Evolutionary conservation across 495 filamentous ascomycete genomes (phyloP).

Genomic region (Trichoderma virens): DNA sequence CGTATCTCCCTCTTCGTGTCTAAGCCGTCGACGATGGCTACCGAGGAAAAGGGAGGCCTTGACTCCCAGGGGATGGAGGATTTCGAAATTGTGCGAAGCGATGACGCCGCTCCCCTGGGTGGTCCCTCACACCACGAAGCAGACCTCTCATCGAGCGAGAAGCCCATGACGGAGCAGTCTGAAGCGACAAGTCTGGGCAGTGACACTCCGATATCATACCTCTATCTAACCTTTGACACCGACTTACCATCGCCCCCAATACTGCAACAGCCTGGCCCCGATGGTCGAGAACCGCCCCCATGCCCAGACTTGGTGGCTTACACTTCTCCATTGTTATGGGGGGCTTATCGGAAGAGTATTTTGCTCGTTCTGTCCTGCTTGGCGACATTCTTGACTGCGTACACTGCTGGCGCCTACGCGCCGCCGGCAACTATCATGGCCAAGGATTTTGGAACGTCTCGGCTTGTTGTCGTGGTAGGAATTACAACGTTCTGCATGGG

Average conservation of each 20-base stretch:
- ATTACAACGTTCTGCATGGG: constrained; percentile 79
- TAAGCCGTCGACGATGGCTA: not conserved
- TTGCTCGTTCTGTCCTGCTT: constrained; percentile 68
- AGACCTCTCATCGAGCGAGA: not conserved
- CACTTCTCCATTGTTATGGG: constrained; percentile 69
- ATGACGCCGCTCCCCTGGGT: not conserved
- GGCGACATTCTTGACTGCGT: constrained; percentile 72
- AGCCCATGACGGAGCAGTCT: not conserved
- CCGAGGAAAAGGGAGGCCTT: not conserved
- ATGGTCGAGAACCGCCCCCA: constrained; percentile 30
- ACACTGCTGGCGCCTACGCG: constrained; percentile 74
- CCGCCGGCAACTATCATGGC: constrained; percentile 56
- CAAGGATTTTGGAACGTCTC: constrained; percentile 55
- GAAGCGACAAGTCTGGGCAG: constrained; percentile 12
- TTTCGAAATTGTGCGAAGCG: not conserved
- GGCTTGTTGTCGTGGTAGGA: constrained; percentile 60
- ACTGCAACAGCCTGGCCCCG: constrained; percentile 21
- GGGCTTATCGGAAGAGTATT: constrained; percentile 55
- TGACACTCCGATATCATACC: constrained; percentile 45
- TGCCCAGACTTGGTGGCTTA: constrained; percentile 61
- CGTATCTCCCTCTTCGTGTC: not conserved
- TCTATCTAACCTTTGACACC: constrained; percentile 70
- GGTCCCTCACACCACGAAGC: not conserved
- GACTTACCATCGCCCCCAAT: constrained; percentile 44
- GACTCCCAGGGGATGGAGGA: not conserved